A percentile compares a stretch with the other conserved stretches of the same genome.
These are phyloP conservation scores for Powellomyces hirtus DNA, from an alignment of 192 early-diverging fungal genomes.

Conservation along the genomic window DNA sequence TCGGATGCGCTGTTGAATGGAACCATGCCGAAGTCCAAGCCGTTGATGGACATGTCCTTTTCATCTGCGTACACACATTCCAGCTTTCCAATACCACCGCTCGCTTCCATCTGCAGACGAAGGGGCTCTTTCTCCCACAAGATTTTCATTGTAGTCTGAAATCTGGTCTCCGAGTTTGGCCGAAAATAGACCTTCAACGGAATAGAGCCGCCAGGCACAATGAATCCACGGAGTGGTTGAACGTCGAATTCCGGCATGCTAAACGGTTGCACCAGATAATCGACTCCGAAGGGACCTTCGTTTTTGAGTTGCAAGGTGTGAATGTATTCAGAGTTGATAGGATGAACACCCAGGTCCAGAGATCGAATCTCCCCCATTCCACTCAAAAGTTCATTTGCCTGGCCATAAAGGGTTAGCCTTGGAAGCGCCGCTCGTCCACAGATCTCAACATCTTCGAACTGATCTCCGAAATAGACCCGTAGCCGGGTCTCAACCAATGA, in stretches of 20 bases:
- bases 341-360: constrained; percentile 57
- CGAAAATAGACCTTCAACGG: constrained; percentile 49
- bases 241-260: constrained; percentile 54
- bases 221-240: constrained; percentile 52
- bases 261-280: constrained; percentile 59
- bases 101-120: constrained; percentile 42
- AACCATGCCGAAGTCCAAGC: constrained; percentile 64
- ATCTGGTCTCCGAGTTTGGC: constrained; percentile 51
- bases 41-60: constrained; percentile 38
- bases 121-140: constrained; percentile 57
- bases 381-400: constrained; percentile 28
- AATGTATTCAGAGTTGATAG: constrained; percentile 44
- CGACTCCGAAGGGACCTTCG: constrained; percentile 56
- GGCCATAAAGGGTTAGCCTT: constrained; percentile 34
- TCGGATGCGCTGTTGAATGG: constrained; percentile 57
- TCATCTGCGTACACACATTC: constrained; percentile 52
- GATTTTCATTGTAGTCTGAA: constrained; percentile 46
- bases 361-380: constrained; percentile 11
- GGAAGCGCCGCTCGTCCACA: constrained; percentile 40
- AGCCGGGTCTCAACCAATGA: constrained; percentile 28
- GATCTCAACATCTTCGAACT: constrained; percentile 52
- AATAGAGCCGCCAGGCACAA: constrained; percentile 38
- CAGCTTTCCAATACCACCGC: constrained; percentile 54
- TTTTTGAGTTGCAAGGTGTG: constrained; percentile 47
- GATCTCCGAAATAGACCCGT: constrained; percentile 45